Base-by-base conservation (phyloP, 805 yeast genomes). In the Grigorovia transvaalensis region DNA sequence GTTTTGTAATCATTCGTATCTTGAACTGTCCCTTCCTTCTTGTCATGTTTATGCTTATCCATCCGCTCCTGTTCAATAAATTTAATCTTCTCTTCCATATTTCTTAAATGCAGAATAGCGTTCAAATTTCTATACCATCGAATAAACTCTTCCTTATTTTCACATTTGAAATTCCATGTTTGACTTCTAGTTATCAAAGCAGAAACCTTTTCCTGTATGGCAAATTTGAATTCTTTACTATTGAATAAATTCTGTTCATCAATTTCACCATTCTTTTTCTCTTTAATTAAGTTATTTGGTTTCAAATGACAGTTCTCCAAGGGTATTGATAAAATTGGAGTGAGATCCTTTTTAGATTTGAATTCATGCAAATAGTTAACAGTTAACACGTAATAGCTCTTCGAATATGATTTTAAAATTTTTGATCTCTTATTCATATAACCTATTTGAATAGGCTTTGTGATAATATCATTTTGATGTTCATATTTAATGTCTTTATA, bases 151-250 rank as follows among this genome's bases (percentile, higher is more conserved):
- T 82, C 84, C 59, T 84, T 84, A 46, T 85, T 78, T 61, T 85
- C 90, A n/a, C 93, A 84, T 57, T 95, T 77, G 72, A 91, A 90
- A 23, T 88, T 91, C 87, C 91, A 88, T 59, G 87, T 88, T 69
- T 89, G 96, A 45, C 87, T 85, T 60, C 87, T 76, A 55, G 80
- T 83, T 55, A 87, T 74, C 55, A 84, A 71, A 13, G 93, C 93
- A 53, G 80, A 78, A 55, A 82, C 81, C 60, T 84, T 86, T 18
- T 89, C 80, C 55, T 78, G 79, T 54, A 91, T 72, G 12, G 88
- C 85, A 69, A 91, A 91, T 69, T 89, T 89, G 63, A 80, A 81
- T 46, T 77, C 79, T 17, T 76, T 40, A 2, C 50, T 45, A 15
- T 20, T 82, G 4, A 44, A 19, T 11, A 15, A 20, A 40, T 17